These are phyloP conservation scores for Tolypocladium album DNA, from an alignment of 2,329 filamentous ascomycete species.

Conservation along the genomic window DNA sequence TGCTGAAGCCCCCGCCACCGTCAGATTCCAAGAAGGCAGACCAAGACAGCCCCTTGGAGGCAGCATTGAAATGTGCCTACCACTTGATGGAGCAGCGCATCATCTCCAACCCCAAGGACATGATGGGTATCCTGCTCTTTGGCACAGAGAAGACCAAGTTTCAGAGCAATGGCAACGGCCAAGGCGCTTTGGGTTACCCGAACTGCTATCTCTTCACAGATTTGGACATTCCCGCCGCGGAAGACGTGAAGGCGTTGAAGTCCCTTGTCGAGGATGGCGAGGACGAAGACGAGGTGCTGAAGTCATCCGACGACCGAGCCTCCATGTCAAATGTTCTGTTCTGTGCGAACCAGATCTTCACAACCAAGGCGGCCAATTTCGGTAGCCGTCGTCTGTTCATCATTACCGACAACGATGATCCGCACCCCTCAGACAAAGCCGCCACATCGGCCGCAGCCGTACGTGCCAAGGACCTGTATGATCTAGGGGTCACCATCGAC, in stretches of 20 bases:
- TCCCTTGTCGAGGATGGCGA: slow-evolving; percentile 69
- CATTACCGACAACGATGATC: slow-evolving; percentile 88
- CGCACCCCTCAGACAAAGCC: slow-evolving; percentile 62
- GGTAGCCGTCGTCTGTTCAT: slow-evolving; percentile 88
- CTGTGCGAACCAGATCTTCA: slow-evolving; percentile 93
- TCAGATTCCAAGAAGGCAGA: slow-evolving; percentile 65
- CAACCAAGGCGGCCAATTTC: slow-evolving; percentile 89
- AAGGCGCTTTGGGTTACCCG: slow-evolving; percentile 58
- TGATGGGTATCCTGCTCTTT: slow-evolving; percentile 92
- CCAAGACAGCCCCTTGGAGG: slow-evolving; percentile 65
- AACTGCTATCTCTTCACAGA: slow-evolving; percentile 89
- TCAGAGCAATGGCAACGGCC: slow-evolving; percentile 52
- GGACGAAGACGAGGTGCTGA: slow-evolving; percentile 56
- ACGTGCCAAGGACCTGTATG: slow-evolving; percentile 88
- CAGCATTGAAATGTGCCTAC: slow-evolving; percentile 88
- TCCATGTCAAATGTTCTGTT: slow-evolving; percentile 87
- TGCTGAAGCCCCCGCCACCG: slow-evolving; percentile 59
- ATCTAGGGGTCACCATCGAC: slow-evolving; percentile 84
- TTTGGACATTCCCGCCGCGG: slow-evolving; percentile 75
- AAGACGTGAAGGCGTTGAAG: slow-evolving; percentile 74
- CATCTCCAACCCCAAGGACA: slow-evolving; percentile 90
- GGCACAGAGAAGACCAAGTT: slow-evolving; percentile 81
- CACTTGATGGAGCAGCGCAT: slow-evolving; percentile 96
- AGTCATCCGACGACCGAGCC: slow-evolving; percentile 56
- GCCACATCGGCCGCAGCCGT: slow-evolving; percentile 69